These are phyloP conservation scores for Omphalotus olearius DNA, from an alignment of 1,284 basidiomycete genomes.

Conservation along the genomic window DNA sequence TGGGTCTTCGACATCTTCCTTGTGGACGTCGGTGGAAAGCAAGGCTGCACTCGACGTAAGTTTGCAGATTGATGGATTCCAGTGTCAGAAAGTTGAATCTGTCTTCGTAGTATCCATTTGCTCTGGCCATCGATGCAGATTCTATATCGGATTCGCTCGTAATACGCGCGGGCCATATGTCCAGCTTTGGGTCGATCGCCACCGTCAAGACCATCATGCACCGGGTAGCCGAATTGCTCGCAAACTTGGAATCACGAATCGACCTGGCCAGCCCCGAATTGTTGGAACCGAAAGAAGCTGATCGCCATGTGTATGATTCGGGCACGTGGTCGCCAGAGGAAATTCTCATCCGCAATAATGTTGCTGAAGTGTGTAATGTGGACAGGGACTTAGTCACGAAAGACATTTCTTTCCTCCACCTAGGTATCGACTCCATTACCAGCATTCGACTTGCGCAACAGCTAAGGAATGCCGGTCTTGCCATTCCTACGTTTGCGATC, in stretches of 20 bases:
- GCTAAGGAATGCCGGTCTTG: slow-evolving; percentile 6
- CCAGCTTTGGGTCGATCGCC: slow-evolving; percentile 7
- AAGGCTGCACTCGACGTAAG: slow-evolving; percentile 12
- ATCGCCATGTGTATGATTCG: neutral
- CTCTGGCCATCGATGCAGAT: slow-evolving; percentile 11
- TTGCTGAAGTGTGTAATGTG: slow-evolving; percentile 7
- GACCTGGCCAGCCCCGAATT: neutral
- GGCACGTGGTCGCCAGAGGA: slow-evolving; percentile 9
- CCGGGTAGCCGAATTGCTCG: slow-evolving; percentile 6
- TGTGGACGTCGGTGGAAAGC: slow-evolving; percentile 10
- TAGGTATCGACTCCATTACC: slow-evolving; percentile 13
- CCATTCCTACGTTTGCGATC: slow-evolving; percentile 10
- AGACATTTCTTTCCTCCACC: slow-evolving; percentile 12
- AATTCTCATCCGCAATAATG: slow-evolving; percentile 5
- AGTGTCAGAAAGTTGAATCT: neutral
- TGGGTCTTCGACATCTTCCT: neutral
- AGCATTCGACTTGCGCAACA: slow-evolving; percentile 13
- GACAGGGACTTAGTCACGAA: slow-evolving; percentile 6
- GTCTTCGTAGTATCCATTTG: slow-evolving; percentile 8
- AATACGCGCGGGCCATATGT: slow-evolving; percentile 7
- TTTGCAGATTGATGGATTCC: neutral
- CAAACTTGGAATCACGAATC: neutral
- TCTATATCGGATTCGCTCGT: neutral
- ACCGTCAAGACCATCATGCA: slow-evolving; percentile 3
- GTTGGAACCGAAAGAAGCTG: neutral